Base-by-base conservation (phyloP, 441 rosid genomes). In the Brassica balearica region DNA sequence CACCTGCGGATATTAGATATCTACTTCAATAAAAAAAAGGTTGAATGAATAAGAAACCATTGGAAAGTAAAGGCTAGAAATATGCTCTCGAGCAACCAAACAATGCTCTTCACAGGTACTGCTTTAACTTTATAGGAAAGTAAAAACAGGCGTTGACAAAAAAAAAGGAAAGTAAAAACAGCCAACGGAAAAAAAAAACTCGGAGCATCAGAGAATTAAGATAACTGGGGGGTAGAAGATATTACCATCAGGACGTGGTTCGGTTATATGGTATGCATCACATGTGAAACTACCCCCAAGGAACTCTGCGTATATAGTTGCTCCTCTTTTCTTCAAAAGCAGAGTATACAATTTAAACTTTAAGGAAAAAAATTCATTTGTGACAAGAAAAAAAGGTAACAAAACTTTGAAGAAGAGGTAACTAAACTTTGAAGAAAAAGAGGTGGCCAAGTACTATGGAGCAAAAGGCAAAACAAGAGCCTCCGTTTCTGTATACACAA, bases 201-300 rank as follows among this genome's bases (percentile, higher is more conserved):
- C 38, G 6, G 65, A 2, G 65, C 5, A 61, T 23, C 10, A 11
- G 17, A 11, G 17, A 61, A 61, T 12, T 5, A 61, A 61, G 11
- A 73, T 38, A 51, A 23, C 3, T 2, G 61, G 23, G 75, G 56
- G 23, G 6, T 55, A 48, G 25, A 2, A 23, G 25, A 23, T 23
- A 23, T 23, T 65, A 95, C 98, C 99, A 87, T 93, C 96, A 66
- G 99, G 98, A 61, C 68, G 97, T 59, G 99, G 99, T 83, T 95
- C 96, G 29, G 99, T 93, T 88, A 93, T 89, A 83, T 93, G 99
- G 82, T 95, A 89, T 48, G 99, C 99, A 92, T 95, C 99, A 81
- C 89, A 90, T 43, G 96, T 90, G 85, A 92, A 92, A 87, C 97
- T 92, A 82, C 99, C 99, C 79, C 99, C 99, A 20, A 90, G 87